Conservation (phyloP, 2,329 filamentous ascomycete genomes). For the Cadophora gregata region DNA sequence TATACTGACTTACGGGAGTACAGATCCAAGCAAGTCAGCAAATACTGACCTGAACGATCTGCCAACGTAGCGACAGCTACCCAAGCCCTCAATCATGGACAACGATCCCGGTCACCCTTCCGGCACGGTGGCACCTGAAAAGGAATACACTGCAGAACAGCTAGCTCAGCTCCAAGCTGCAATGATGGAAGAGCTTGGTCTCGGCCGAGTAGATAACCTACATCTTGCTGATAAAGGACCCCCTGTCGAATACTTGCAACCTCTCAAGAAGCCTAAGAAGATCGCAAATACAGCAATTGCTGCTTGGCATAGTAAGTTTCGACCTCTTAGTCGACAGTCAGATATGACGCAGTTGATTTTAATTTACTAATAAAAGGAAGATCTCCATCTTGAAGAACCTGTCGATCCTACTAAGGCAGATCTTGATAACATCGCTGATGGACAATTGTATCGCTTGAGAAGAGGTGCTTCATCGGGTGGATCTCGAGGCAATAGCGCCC, state of each 20-base stretch:
- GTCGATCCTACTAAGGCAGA: conserved; percentile 29
- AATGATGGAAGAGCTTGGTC: conserved; percentile 41
- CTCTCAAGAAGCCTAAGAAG: conserved; percentile 3
- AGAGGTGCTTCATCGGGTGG: conserved; percentile 21
- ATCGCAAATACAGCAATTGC: conserved; percentile 15
- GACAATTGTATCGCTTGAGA: conserved; percentile 40
- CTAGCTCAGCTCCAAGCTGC: conserved; percentile 12
- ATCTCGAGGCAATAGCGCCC: conserved; percentile 14
- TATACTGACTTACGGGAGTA: neutral
- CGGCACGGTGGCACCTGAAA: neutral
- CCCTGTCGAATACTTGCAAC: neutral
- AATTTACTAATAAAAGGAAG: conserved; percentile 28
- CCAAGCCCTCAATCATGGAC: neutral
- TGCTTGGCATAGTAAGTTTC: conserved; percentile 37
- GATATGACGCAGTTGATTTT: too few species aligned
- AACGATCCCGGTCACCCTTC: neutral
- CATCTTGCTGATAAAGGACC: conserved; percentile 35
- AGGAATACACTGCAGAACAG: neutral
- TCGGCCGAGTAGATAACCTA: conserved; percentile 37
- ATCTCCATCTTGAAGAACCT: conserved; percentile 35
- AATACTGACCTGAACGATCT: neutral
- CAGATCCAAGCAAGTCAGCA: neutral
- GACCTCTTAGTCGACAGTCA: neutral
- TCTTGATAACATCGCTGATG: conserved; percentile 39
- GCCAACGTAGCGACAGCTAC: neutral